Conservation (phyloP, 1,139 yeast species). For the Hanseniaspora sp. region DNA sequence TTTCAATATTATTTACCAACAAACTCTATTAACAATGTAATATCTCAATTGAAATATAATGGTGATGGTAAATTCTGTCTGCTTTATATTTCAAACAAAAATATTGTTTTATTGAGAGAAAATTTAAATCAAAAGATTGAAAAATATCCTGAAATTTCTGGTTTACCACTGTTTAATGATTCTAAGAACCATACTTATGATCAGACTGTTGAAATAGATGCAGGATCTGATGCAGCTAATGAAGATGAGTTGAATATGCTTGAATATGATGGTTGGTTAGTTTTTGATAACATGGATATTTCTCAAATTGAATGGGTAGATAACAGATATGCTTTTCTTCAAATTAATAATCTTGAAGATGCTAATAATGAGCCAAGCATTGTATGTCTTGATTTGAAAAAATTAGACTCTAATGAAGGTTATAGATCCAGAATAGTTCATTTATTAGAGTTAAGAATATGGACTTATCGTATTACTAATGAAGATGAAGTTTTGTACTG, state of each 20-base stretch:
- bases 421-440: constrained; percentile 3
- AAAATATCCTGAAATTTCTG: constrained; percentile 5
- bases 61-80: constrained; percentile 25
- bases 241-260: constrained; percentile 19
- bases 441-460: constrained; percentile 12
- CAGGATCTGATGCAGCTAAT: constrained; percentile 21
- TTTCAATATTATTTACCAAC: constrained; percentile 26
- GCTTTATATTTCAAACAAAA: constrained; percentile 26
- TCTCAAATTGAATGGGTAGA: constrained; percentile 29
- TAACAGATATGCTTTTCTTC: constrained; percentile 25
- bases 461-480: constrained; percentile 11
- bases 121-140: constrained; percentile 3
- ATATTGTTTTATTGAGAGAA: constrained; percentile 24
- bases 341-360: constrained; percentile 23
- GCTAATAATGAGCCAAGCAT: constrained; percentile 11
- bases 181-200: constrained; percentile 24
- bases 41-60: constrained; percentile 22
- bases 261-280: constrained; percentile 22
- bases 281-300: constrained; percentile 23
- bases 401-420: neutral
- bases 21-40: constrained; percentile 26
- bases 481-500: constrained; percentile 10
- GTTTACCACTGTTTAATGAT: constrained; percentile 23
- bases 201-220: constrained; percentile 25
- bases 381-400: constrained; percentile 12